Percentiles rank a stretch among this genome's conserved stretches.
phyloP scores from a whole-genome alignment of 164 flowering plant species.

The Tetracentron sinense region DNA sequence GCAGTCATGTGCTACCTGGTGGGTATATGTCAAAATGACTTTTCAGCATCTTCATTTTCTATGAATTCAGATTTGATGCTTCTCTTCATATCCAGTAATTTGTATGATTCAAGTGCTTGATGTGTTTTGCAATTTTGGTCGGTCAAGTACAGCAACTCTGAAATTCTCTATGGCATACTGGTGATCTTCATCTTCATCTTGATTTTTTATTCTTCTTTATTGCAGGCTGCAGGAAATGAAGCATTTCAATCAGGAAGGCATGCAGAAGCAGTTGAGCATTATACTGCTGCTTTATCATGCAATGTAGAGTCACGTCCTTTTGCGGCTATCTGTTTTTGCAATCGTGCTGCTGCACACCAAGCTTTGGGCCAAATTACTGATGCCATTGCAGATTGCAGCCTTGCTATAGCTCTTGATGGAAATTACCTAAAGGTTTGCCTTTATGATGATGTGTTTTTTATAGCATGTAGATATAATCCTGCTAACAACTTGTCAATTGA shows the following conservation, averaged over 20 bases:
- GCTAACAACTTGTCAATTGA: neutral
- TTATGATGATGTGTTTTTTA: neutral
- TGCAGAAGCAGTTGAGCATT: conserved; percentile 84
- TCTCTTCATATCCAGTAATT: too few relatives aligned
- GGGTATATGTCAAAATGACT: too few relatives aligned
- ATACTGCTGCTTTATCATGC: conserved; percentile 73
- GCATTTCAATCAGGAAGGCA: conserved; percentile 65
- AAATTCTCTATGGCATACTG: conserved; percentile 1
- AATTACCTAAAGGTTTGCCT: conserved; percentile 70
- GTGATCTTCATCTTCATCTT: neutral
- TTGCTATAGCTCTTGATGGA: conserved; percentile 86
- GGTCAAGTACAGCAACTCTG: neutral
- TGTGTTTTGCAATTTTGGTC: neutral
- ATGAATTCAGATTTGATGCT: too few relatives aligned
- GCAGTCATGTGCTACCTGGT: too few relatives aligned
- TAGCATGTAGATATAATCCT: too few relatives aligned
- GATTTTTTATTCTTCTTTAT: conserved; percentile 8
- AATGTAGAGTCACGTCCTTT: conserved; percentile 78
- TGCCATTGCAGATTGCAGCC: conserved; percentile 96
- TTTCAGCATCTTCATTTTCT: too few relatives aligned
- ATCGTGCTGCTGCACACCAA: conserved; percentile 97
- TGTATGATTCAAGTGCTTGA: neutral
- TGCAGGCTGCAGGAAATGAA: conserved; percentile 84
- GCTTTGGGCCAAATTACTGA: conserved; percentile 76
- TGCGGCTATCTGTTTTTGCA: conserved; percentile 90